phyloP scores from a whole-genome alignment of 2,329 filamentous ascomycete genomes.

The Exophiala viscosa region DNA sequence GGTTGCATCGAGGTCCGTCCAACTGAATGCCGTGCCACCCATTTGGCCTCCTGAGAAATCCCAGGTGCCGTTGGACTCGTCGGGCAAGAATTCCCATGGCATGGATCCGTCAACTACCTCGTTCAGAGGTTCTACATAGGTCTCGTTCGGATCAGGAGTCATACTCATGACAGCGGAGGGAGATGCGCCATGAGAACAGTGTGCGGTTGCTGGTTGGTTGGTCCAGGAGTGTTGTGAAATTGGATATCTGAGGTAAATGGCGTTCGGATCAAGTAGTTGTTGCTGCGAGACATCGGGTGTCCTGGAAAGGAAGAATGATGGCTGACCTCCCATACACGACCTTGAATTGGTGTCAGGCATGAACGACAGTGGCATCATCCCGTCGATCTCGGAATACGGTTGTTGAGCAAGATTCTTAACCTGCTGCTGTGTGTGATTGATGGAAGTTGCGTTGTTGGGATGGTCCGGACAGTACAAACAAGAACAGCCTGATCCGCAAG shows the following conservation, averaged over 20 bases:
- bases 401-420: conserved; percentile 25
- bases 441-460: conserved; percentile 28
- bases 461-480: conserved; percentile 30
- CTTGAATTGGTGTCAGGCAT: conserved; percentile 13
- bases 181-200: conserved; percentile 19
- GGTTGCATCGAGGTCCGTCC: conserved; percentile 20
- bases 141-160: conserved; percentile 6
- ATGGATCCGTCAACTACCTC: conserved; percentile 7
- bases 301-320: conserved; percentile 23
- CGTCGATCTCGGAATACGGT: conserved; percentile 12
- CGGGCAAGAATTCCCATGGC: conserved; percentile 15
- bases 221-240: conserved; percentile 26
- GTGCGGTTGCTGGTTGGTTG: conserved; percentile 17
- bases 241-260: conserved; percentile 25
- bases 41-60: conserved; percentile 20
- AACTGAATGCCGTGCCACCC: conserved; percentile 20
- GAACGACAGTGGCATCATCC: conserved; percentile 12
- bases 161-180: conserved; percentile 7
- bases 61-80: conserved; percentile 20
- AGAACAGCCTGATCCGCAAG: conserved; percentile 27
- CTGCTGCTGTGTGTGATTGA: conserved; percentile 23
- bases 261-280: conserved; percentile 20
- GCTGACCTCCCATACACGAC: conserved; percentile 28
- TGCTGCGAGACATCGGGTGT: conserved; percentile 21
- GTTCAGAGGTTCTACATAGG: conserved; percentile 8